Conservation (phyloP, 2,329 filamentous ascomycete genomes). For the Aureobasidium uvarum region DNA sequence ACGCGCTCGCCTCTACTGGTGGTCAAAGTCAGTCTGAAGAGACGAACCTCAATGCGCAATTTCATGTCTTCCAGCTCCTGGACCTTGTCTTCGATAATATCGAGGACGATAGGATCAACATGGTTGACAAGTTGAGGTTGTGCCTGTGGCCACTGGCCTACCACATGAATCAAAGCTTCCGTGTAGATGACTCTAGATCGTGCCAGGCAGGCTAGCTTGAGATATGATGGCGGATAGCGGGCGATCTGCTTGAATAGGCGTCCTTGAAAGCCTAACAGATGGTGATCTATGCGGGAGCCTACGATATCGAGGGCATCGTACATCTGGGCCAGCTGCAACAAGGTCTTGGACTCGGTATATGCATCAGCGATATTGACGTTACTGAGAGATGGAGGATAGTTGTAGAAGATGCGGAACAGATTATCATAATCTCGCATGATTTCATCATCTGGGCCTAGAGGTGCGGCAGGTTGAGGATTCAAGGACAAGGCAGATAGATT, state of each 20-base stretch:
- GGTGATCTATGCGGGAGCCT: constrained; percentile 87
- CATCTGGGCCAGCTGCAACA: constrained; percentile 86
- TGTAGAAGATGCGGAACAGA: constrained; percentile 93
- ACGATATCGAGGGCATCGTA: constrained; percentile 89
- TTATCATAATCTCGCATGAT: constrained; percentile 92
- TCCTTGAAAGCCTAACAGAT: constrained; percentile 86
- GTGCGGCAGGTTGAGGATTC: constrained; percentile 41
- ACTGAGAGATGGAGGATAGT: constrained; percentile 79
- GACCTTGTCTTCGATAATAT: constrained; percentile 92
- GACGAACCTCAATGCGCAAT: constrained; percentile 71
- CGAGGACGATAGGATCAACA: constrained; percentile 72
- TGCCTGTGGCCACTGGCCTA: constrained; percentile 87
- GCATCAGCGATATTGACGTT: constrained; percentile 85
- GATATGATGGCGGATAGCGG: constrained; percentile 90
- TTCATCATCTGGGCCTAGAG: constrained; percentile 63
- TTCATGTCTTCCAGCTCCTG: constrained; percentile 86
- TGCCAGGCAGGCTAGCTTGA: constrained; percentile 83
- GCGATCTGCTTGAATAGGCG: constrained; percentile 94
- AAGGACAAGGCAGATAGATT: constrained; percentile 64
- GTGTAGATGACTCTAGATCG: constrained; percentile 73
- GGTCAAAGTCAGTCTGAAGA: constrained; percentile 77
- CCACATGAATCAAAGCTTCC: constrained; percentile 86
- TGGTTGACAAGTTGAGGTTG: constrained; percentile 72
- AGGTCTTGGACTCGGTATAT: constrained; percentile 89
- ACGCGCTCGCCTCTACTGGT: constrained; percentile 81